A percentile compares a stretch with the other conserved stretches of the same genome.
These are phyloP conservation scores for Coprinopsis strossmayeri DNA, from an alignment of 768 basidiomycete species.

Conservation along the genomic window DNA sequence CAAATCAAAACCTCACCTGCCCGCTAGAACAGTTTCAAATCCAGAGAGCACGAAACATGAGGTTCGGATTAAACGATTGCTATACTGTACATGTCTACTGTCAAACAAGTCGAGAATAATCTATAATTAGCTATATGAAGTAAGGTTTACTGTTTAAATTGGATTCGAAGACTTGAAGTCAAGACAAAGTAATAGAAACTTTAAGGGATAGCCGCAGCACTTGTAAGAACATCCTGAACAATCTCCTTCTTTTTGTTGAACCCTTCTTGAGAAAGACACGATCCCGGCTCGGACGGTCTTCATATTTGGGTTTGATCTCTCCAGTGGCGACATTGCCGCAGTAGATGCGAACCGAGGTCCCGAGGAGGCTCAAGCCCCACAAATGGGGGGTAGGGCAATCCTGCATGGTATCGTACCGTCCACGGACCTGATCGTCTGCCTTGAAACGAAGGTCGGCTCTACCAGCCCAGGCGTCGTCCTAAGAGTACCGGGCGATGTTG, in stretches of 20 bases:
- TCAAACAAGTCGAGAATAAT: too few species aligned
- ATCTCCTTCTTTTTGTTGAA: conserved; percentile 28
- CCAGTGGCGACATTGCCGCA: conserved; percentile 22
- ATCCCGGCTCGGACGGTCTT: conserved; percentile 14
- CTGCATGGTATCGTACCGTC: conserved; percentile 21
- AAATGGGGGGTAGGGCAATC: conserved; percentile 24
- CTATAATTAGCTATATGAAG: too few species aligned
- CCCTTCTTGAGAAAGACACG: conserved; percentile 22
- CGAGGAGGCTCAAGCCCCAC: conserved; percentile 28
- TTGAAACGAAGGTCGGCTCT: conserved; percentile 20
- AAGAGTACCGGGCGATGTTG: conserved; percentile 25
- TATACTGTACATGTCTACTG: too few species aligned
- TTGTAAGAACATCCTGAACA: conserved; percentile 22
- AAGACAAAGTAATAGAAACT: too few species aligned
- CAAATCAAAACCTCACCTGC: too few species aligned
- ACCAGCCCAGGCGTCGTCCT: conserved; percentile 22
- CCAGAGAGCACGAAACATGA: too few species aligned
- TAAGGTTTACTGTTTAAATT: too few species aligned
- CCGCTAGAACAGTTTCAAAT: too few species aligned
- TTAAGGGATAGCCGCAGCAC: too few species aligned
- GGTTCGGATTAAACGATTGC: too few species aligned
- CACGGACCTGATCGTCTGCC: conserved; percentile 26
- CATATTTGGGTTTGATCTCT: conserved; percentile 18
- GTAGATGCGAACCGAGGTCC: conserved; percentile 31
- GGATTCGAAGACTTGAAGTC: too few species aligned